These are phyloP conservation scores for Hanseniaspora mollemarum DNA, from an alignment of 805 yeast species.

Conservation along the genomic window DNA sequence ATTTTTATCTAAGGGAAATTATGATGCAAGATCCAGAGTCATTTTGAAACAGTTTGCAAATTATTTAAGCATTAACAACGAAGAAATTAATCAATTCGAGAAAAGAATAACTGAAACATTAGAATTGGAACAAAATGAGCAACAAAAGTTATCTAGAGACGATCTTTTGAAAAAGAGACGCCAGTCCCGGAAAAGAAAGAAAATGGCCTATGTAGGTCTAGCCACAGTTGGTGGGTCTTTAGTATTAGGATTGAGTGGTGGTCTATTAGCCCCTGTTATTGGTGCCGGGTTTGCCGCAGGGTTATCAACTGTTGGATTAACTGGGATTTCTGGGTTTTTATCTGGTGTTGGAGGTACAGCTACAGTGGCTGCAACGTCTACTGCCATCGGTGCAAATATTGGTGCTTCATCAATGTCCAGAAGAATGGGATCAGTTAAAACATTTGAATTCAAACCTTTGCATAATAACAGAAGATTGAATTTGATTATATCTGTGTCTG, in stretches of 20 bases:
- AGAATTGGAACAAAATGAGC: slow-evolving; percentile 73
- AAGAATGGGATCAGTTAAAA: slow-evolving; percentile 82
- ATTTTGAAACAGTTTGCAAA: slow-evolving; percentile 59
- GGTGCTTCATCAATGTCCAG: slow-evolving; percentile 76
- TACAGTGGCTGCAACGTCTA: slow-evolving; percentile 81
- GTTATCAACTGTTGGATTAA: slow-evolving; percentile 80
- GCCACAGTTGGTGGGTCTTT: slow-evolving; percentile 95
- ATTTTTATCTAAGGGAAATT: slow-evolving; percentile 68
- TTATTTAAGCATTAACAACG: slow-evolving; percentile 42
- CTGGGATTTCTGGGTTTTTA: slow-evolving; percentile 83
- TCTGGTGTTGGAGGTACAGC: slow-evolving; percentile 98
- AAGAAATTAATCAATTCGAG: slow-evolving; percentile 81
- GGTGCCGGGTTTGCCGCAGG: slow-evolving; percentile 99
- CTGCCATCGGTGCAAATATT: slow-evolving; percentile 79
- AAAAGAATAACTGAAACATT: slow-evolving; percentile 79
- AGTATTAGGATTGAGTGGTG: slow-evolving; percentile 90
- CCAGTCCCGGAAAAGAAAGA: slow-evolving; percentile 51
- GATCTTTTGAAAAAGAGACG: slow-evolving; percentile 60
- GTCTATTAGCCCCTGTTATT: slow-evolving; percentile 90
- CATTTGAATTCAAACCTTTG: slow-evolving; percentile 86
- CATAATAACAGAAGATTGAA: slow-evolving; percentile 85
- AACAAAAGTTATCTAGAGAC: slow-evolving; percentile 59
- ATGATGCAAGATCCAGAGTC: slow-evolving; percentile 80
- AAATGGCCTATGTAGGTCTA: slow-evolving; percentile 77
- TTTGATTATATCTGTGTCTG: slow-evolving; percentile 77